phyloP scores from a whole-genome alignment of 257 asterid species.

The Paulownia fortunei region DNA sequence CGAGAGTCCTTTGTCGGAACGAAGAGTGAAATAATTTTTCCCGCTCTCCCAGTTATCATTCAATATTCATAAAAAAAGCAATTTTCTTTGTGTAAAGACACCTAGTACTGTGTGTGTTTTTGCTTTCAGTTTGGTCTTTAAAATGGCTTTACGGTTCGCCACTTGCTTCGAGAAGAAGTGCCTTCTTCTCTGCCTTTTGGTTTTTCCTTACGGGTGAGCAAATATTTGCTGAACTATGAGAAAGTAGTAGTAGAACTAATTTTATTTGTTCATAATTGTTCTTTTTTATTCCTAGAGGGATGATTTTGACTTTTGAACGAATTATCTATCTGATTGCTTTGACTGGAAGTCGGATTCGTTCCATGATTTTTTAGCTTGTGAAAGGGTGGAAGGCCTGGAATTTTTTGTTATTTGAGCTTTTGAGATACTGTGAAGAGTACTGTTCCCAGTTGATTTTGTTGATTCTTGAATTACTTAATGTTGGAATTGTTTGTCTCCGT shows the following conservation, averaged over 20 bases:
- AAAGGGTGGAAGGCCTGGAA: background rate
- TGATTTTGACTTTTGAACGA: background rate
- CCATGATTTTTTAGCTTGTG: background rate
- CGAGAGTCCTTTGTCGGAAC: constrained; percentile 5
- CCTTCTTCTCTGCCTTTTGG: constrained; percentile 41
- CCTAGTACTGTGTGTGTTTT: constrained; percentile 12
- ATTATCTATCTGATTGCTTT: constrained; percentile 24
- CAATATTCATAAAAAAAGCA: background rate
- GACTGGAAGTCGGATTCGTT: constrained; percentile 7
- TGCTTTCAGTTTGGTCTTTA: constrained; percentile 39
- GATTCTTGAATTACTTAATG: constrained; percentile 4
- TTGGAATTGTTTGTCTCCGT: constrained; percentile 12
- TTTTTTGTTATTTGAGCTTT: background rate
- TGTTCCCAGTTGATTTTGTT: background rate
- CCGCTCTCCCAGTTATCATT: constrained; percentile 24
- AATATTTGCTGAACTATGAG: background rate
- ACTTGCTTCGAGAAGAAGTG: constrained; percentile 28
- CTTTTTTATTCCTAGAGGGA: background rate
- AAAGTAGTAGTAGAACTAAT: background rate
- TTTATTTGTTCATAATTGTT: background rate
- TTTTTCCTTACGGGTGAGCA: constrained; percentile 48
- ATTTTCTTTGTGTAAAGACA: background rate
- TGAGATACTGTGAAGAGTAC: background rate
- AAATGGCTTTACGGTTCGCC: constrained; percentile 40
- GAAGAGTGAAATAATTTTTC: background rate